Evolutionary conservation across 805 yeast genomes (phyloP), one percentile per base, ranked within the genome.

Genomic region (Ogataea sp.): DNA sequence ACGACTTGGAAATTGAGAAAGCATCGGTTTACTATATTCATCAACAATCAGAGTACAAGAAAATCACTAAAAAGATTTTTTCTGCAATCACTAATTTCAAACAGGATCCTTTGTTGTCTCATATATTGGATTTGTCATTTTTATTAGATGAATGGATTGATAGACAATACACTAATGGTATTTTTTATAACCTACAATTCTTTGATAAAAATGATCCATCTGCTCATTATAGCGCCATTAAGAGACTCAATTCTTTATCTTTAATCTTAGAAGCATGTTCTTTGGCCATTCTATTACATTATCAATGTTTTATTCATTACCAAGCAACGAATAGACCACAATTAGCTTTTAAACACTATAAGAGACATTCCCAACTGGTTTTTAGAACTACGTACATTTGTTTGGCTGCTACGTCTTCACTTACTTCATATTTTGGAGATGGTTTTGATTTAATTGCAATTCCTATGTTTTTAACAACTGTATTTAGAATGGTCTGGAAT

Each of bases 391-490:
- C 59, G 3, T 64, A 67, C 14, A 50, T 58, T 5, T 53, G 58
- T 28, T 42, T 53, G 41, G 57, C 60, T 20, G 41, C 70, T 23
- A 49, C 65, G 18, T 47, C 46, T 27, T 58, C 62, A 37, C 55
- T 62, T 40, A 43, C 51, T 2, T 32, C 45, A 1, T 63, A 65
- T 46, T 71, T 73, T 49, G 75, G 70, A 2, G 47, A 52, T 2
- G 67, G 69, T 0, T 62, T 68, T 2, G 71, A 64, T 34, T 55
- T 63, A 36, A 49, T 66, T 9, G 37, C 75, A 25, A 71, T 65
- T 39, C 76, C 79, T 1, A 18, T 33, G 2, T n/a, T 52, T 7
- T 17, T 51, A 2, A 35, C 26, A 18, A 20, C 45, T 8, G 15
- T 47, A 4, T 39, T 41, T 14, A 39, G 47, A 14, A 17, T 45